phyloP scores from a whole-genome alignment of 257 asterid genomes.

The Solanum pennellii region DNA sequence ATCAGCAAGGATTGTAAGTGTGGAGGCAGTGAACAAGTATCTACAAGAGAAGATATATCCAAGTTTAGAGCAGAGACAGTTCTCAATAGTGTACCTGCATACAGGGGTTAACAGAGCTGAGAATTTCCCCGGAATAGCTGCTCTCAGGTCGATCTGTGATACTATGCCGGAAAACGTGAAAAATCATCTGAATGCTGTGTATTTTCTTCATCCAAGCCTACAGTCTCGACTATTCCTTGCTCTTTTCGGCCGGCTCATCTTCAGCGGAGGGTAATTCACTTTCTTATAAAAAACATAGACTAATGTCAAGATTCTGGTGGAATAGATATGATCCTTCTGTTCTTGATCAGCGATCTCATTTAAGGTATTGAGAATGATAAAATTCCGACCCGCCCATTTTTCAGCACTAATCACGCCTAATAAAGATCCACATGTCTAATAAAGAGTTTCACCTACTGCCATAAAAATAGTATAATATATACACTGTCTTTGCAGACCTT shows the following conservation, averaged over 20 bases:
- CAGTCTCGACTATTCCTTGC: conserved; percentile 78
- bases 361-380: neutral
- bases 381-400: neutral
- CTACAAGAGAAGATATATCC: conserved; percentile 50
- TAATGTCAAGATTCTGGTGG: neutral
- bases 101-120: conserved; percentile 42
- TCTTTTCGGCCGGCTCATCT: conserved; percentile 55
- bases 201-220: conserved; percentile 70
- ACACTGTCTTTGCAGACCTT: neutral
- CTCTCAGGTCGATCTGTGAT: conserved; percentile 35
- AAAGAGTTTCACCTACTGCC: neutral
- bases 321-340: neutral
- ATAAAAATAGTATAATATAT: neutral
- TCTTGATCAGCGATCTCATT: neutral
- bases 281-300: neutral
- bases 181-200: conserved; percentile 37
- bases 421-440: neutral
- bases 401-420: neutral
- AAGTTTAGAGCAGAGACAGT: conserved; percentile 23
- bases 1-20: conserved; percentile 42
- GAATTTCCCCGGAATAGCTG: conserved; percentile 62
- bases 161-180: conserved; percentile 36
- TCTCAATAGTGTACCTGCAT: conserved; percentile 61
- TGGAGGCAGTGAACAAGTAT: conserved; percentile 39
- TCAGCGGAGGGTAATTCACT: conserved; percentile 34